These are phyloP conservation scores for Aspergillus fructus DNA, from an alignment of 2,329 filamentous ascomycete species.

Conservation along the genomic window DNA sequence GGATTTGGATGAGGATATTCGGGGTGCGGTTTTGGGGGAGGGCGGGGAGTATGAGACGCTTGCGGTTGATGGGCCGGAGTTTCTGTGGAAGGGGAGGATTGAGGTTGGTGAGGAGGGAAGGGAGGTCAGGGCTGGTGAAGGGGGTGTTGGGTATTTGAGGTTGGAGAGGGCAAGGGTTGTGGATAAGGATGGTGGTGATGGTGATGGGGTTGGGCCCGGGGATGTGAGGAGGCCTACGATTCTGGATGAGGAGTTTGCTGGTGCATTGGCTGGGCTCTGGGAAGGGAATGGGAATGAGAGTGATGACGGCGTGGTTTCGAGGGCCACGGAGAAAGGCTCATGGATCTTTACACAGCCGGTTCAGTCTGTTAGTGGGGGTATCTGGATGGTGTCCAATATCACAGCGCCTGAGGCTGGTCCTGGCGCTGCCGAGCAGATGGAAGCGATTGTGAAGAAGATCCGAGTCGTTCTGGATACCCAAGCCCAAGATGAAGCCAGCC, in stretches of 20 bases:
- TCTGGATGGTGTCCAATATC: conserved; percentile 39
- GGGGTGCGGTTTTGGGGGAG: conserved; percentile 78
- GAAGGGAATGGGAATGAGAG: neutral
- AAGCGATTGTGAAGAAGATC: conserved; percentile 20
- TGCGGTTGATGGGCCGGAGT: conserved; percentile 73
- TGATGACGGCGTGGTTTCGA: neutral
- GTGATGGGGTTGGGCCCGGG: conserved; percentile 20
- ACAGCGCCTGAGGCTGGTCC: conserved; percentile 39
- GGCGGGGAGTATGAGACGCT: conserved; percentile 96
- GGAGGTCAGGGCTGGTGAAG: conserved; percentile 63
- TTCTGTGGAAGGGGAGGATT: conserved; percentile 72
- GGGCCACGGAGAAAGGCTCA: conserved; percentile 1
- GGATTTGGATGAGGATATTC: conserved; percentile 48
- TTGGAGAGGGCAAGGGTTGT: conserved; percentile 60
- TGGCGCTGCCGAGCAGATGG: conserved; percentile 43
- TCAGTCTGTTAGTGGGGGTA: conserved; percentile 22
- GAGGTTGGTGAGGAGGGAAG: conserved; percentile 57
- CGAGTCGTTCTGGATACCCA: conserved; percentile 25
- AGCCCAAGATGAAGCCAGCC: neutral
- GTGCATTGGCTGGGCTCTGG: conserved; percentile 31
- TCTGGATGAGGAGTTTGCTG: conserved; percentile 63
- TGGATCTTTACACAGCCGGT: neutral
- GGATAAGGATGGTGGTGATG: conserved; percentile 37
- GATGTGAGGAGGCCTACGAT: conserved; percentile 57
- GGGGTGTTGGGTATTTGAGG: conserved; percentile 72